Percentiles rank a stretch among this genome's conserved stretches.
Evolutionary conservation across 768 basidiomycete species (phyloP).

Genomic region (Mrakia hoshinonis): DNA sequence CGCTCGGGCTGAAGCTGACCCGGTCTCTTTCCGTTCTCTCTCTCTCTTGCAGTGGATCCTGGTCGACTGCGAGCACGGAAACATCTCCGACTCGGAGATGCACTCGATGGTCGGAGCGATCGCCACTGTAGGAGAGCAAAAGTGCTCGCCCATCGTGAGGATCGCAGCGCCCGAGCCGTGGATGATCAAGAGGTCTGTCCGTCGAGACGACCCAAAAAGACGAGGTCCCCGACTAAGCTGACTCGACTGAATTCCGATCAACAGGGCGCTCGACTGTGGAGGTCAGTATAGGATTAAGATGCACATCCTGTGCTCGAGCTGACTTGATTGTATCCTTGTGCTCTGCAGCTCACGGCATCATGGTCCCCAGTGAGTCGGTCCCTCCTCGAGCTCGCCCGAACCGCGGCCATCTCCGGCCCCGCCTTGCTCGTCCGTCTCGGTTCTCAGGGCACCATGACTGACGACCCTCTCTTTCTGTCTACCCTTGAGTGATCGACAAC

Average conservation of each 20-base stretch:
- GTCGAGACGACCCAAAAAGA: not conserved
- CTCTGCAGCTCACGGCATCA: conserved; percentile 1
- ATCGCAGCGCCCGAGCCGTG: conserved; percentile 38
- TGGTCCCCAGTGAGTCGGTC: not conserved
- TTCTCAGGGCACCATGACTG: not conserved
- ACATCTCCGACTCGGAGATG: conserved; percentile 37
- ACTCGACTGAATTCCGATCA: not conserved
- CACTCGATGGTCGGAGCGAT: conserved; percentile 37
- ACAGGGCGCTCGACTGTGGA: conserved; percentile 39
- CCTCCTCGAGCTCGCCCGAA: not conserved
- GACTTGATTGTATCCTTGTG: not conserved
- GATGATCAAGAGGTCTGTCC: conserved; percentile 38
- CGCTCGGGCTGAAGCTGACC: not conserved
- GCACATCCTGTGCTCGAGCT: not conserved
- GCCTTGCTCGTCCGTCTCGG: not conserved
- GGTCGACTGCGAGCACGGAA: conserved; percentile 39
- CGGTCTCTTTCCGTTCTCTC: not conserved
- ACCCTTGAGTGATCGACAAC: not conserved
- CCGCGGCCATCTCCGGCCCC: not conserved
- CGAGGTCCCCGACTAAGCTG: too few relatives aligned
- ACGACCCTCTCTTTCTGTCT: not conserved
- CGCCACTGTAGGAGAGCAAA: conserved; percentile 27
- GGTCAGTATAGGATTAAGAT: conserved; percentile 31
- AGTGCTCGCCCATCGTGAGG: conserved; percentile 40
- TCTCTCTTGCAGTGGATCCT: conserved; percentile 32